phyloP scores from a whole-genome alignment of 495 filamentous ascomycete species.

The Endocarpon pusillum region DNA sequence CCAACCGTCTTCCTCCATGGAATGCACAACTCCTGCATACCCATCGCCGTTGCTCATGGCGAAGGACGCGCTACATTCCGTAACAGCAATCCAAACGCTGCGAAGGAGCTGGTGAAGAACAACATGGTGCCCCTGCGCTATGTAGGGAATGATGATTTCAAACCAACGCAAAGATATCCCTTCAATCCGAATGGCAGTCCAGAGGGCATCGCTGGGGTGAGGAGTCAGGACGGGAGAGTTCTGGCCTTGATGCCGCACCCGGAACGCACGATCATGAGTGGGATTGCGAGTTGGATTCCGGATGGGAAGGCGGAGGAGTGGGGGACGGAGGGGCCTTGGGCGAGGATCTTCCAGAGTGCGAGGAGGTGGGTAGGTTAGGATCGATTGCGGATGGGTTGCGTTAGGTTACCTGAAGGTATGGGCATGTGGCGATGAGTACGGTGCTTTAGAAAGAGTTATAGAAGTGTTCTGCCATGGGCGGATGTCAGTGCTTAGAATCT shows the following conservation, averaged over 20 bases:
- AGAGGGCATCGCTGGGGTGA: conserved; percentile 68
- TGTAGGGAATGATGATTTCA: conserved; percentile 56
- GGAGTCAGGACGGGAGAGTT: conserved; percentile 66
- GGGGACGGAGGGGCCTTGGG: conserved; percentile 84
- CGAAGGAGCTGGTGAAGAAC: conserved; percentile 36
- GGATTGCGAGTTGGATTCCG: conserved; percentile 63
- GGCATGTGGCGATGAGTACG: too few relatives aligned
- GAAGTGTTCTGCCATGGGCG: too few relatives aligned
- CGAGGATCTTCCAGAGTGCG: conserved; percentile 58
- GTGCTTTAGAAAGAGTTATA: too few relatives aligned
- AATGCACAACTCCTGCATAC: conserved; percentile 70
- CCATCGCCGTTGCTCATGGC: conserved; percentile 80
- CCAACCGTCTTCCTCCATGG: conserved; percentile 85
- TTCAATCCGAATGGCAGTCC: conserved; percentile 89
- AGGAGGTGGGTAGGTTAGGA: conserved; percentile 67
- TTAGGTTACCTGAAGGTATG: too few relatives aligned
- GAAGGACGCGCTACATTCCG: conserved; percentile 78
- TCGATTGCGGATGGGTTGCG: conserved; percentile 1
- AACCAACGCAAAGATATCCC: conserved; percentile 68
- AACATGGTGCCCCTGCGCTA: conserved; percentile 60
- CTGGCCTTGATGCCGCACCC: conserved; percentile 95
- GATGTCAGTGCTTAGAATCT: too few relatives aligned
- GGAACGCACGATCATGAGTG: conserved; percentile 74
- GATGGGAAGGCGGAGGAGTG: conserved; percentile 44
- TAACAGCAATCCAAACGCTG: conserved; percentile 9